Base-by-base conservation (phyloP, 768 basidiomycete species). In the Hygrophoropsis aurantiaca region DNA sequence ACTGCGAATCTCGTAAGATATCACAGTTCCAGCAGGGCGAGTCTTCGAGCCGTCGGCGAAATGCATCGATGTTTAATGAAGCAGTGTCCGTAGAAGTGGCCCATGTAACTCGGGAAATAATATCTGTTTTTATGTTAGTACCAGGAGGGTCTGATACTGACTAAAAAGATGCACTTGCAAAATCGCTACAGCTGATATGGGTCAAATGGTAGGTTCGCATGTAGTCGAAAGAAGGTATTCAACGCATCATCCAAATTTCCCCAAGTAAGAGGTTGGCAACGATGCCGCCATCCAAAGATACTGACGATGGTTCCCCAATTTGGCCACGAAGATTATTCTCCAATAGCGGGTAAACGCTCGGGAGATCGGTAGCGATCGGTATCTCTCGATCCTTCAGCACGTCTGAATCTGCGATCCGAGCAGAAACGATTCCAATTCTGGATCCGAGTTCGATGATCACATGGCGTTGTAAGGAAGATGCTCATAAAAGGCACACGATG, bases 51-150 rank as follows among this genome's bases (percentile, higher is more conserved):
- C 15, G 4, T 36, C 20, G 35, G 52, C 48, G 51, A 76, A 79
- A 0, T 75, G 68, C 4, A 71, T 72, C 1, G 84, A 79, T 0
- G 91, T 84, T 16, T 94, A 72, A 18, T 85, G 77, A 3, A 95
- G 67, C 11, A 94, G 73, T 2, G 86, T 82, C 2, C 84, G 80
- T 16, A 94, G 69, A 15, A 94, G 77, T 4, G 87, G 87, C 0
- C 82, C 87, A 10, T 90, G 73, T 1, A 94, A 78, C 48, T 88
- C 81, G 0, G 89, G 87, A 58, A 94, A 94, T 65, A 94, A 94
- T 11, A 94, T 79, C 87, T 93, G 53, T 8, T 47, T 23, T 41
- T 25, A 46, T 39, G n/a, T 52, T 15, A 40, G 41, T 23, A 15
- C 15, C 25, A 35, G 13, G 24, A 27, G 13, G 13, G 20, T 19